phyloP scores from a whole-genome alignment of 768 basidiomycete species.

The Collybiopsis confluens region DNA sequence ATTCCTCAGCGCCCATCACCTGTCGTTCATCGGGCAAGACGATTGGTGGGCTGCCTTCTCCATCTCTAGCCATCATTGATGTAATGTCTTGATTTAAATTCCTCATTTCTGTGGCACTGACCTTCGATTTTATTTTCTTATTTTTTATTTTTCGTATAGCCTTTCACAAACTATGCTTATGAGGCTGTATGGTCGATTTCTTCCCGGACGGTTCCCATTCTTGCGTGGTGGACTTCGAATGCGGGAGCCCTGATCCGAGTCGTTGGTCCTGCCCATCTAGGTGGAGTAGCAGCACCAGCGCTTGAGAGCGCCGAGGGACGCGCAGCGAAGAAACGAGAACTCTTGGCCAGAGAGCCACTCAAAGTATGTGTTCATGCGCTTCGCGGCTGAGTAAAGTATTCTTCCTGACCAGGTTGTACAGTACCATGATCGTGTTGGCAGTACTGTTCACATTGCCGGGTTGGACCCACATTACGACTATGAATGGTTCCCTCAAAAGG shows the following conservation, averaged over 20 bases:
- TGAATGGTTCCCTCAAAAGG: slow-evolving; percentile 3
- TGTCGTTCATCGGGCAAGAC: neutral
- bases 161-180: neutral
- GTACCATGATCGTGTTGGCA: neutral
- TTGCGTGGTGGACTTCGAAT: neutral
- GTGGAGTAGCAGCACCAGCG: neutral
- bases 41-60: neutral
- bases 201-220: neutral
- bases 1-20: neutral
- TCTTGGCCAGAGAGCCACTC: too few species aligned
- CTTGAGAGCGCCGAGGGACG: neutral
- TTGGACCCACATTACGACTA: neutral
- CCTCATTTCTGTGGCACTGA: neutral
- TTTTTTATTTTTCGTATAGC: neutral
- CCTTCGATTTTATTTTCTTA: neutral
- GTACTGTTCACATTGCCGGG: neutral
- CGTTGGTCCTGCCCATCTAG: neutral
- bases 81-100: neutral
- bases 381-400: neutral
- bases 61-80: slow-evolving; percentile 1
- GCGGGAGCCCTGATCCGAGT: neutral
- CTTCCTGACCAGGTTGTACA: neutral
- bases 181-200: neutral
- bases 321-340: neutral
- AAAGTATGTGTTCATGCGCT: neutral